Percentiles rank a stretch among this genome's conserved stretches.
phyloP scores from a whole-genome alignment of 2,329 filamentous ascomycete species.

The Botrytis squamosa region DNA sequence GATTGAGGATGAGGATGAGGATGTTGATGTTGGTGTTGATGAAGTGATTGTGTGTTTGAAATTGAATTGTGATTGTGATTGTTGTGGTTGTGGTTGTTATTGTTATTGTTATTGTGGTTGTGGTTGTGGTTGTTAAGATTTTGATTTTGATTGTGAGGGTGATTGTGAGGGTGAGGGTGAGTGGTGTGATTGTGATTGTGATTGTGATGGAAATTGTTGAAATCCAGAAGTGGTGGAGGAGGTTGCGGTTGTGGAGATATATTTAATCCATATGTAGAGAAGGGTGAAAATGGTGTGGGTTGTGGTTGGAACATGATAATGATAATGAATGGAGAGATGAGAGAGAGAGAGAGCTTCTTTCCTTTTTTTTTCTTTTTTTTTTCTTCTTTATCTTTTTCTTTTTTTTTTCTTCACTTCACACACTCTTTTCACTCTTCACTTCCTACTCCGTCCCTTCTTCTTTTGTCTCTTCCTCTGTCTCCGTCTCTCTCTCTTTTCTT shows the following conservation, averaged over 20 bases:
- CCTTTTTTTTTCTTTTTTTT: not conserved
- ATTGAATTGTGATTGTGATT: not conserved
- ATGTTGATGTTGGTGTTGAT: not conserved
- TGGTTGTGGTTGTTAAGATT: not conserved
- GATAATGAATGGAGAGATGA: too few species aligned
- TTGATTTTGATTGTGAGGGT: not conserved
- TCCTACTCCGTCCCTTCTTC: not conserved
- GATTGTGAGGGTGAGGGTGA: not conserved
- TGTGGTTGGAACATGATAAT: constrained; percentile 39
- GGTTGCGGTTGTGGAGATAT: constrained; percentile 21
- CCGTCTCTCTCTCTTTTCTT: not conserved
- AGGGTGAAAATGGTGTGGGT: constrained; percentile 34
- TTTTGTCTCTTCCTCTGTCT: not conserved
- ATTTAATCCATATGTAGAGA: constrained; percentile 31
- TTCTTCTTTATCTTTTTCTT: not conserved
- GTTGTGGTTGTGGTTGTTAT: too few species aligned
- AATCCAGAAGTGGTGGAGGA: constrained; percentile 18
- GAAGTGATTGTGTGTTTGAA: not conserved
- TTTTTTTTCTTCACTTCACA: not conserved
- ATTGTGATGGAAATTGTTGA: constrained; percentile 4
- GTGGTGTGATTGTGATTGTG: not conserved
- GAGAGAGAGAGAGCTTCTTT: constrained; percentile 5
- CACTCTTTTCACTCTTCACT: not conserved
- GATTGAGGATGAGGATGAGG: not conserved
- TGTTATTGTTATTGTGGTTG: not conserved